A percentile compares a stretch with the other conserved stretches of the same genome.
Evolutionary conservation across 1,139 yeast genomes (phyloP).

Genomic region (Kluyveromyces sp.): DNA sequence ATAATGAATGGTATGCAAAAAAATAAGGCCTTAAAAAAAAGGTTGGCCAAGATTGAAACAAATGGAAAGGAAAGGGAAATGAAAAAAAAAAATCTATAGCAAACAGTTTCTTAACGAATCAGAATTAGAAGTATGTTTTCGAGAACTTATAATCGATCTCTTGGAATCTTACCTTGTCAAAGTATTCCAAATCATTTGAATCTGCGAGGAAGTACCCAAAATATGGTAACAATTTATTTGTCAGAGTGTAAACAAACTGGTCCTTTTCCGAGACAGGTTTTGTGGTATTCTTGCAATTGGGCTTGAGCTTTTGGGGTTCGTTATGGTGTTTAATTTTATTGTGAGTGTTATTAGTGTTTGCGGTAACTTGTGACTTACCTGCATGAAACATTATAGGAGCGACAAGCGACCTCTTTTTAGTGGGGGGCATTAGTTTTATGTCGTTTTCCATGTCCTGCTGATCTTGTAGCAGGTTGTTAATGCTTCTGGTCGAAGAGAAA

Average conservation of each 20-base stretch:
- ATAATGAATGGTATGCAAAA: too few relatives aligned
- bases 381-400: neutral
- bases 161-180: constrained; percentile 28
- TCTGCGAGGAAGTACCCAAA: constrained; percentile 18
- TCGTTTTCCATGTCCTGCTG: neutral
- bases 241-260: constrained; percentile 14
- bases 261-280: neutral
- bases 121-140: constrained; percentile 21
- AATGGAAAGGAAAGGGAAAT: neutral
- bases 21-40: too few relatives aligned
- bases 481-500: constrained; percentile 6
- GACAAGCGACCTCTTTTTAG: neutral
- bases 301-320: too few relatives aligned
- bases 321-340: too few relatives aligned
- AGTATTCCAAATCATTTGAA: constrained; percentile 22
- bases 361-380: neutral
- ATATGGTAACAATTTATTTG: constrained; percentile 19
- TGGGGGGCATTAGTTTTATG: neutral
- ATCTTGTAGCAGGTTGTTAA: constrained; percentile 2
- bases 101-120: neutral
- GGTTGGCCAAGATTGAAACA: neutral
- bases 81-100: neutral
- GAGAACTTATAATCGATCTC: constrained; percentile 29
- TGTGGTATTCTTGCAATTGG: too few relatives aligned
- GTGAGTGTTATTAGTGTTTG: too few relatives aligned